Base-by-base conservation (phyloP, 768 basidiomycete species). In the Trametes coccinea region DNA sequence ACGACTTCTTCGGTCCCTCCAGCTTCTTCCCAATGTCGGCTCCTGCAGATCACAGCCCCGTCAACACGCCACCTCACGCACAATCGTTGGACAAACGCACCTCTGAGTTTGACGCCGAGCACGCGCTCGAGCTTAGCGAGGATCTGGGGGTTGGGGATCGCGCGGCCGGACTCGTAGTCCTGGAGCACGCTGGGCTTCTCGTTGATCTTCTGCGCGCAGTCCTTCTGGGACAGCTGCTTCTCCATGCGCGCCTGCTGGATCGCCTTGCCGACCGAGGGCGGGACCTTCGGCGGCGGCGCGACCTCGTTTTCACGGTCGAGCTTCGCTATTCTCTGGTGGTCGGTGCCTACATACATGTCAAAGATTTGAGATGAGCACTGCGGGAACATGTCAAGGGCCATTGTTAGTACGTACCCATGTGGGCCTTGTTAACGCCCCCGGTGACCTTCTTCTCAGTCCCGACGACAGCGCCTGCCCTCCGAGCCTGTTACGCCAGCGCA, bases 241-340 rank as follows among this genome's bases (percentile, higher is more conserved):
- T 88, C 93, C 78, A 82, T 78, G 59, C 95, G 90, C 45, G 86
- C 92, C 14, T 82, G 79, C 74, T 91, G 87, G 66, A 98, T 93
- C 2, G 94, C 92, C 74, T 86, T 87, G 65, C 91, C 90, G 63
- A 91, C 91, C 27, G 79, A 80, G 8, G 86, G 80, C 2, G 80
- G 73, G 65, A 98, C 78, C 77, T 93, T 96, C 55, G 89, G 67
- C 49, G 95, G 95, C 6, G 95, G 94, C 8, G 94, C 93, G 27
- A 96, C 94, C 70, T 96, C 95, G 73, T 98, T 95, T 68, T 97
- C 93, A 46, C 92, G 86, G 75, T 95, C 95, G 45, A 98, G 87
- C 71, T 95, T 95, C 29, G 91, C 94, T 72, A 95, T 95, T 58
- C 85, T 86, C 72, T 94, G 92, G 77, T 96, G 93, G 76, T 98